phyloP scores from a whole-genome alignment of 2,329 filamentous ascomycete genomes.

The Colletotrichum agaves region DNA sequence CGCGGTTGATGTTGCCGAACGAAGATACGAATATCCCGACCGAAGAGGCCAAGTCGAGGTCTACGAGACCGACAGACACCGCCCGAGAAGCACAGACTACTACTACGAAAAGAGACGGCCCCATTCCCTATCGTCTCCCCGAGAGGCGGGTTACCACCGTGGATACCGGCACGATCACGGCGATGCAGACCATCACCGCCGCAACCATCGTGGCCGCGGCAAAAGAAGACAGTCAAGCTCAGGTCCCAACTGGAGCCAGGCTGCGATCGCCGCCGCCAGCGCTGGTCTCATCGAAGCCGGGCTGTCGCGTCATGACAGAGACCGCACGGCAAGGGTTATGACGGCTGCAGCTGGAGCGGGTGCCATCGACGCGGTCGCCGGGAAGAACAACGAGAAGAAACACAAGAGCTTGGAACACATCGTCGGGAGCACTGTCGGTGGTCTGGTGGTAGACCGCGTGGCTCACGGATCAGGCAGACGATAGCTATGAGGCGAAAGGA shows the following conservation, averaged over 20 bases:
- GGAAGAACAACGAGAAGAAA: constrained; percentile 12
- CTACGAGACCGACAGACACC: not conserved
- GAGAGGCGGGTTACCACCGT: not conserved
- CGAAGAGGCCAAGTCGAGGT: not conserved
- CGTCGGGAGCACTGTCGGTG: constrained; percentile 14
- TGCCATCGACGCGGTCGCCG: constrained; percentile 13
- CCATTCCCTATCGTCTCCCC: not conserved
- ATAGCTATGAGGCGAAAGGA: not conserved
- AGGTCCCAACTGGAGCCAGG: constrained; percentile 11
- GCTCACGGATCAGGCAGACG: constrained; percentile 11
- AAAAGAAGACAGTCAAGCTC: constrained; percentile 20
- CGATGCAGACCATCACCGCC: not conserved
- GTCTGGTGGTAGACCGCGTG: constrained; percentile 14
- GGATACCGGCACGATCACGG: not conserved
- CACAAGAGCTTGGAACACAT: constrained; percentile 20
- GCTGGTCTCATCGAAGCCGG: constrained; percentile 29
- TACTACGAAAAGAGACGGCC: constrained; percentile 9
- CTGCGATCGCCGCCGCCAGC: constrained; percentile 25
- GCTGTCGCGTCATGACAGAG: constrained; percentile 14
- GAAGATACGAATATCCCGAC: not conserved
- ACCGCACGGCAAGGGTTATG: constrained; percentile 18
- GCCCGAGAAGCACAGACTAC: not conserved
- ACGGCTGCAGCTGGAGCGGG: constrained; percentile 30
- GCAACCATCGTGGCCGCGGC: not conserved
- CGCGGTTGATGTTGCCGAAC: not conserved